Conservation (phyloP, 768 basidiomycete genomes). For the Neoboletus brunneissimus region DNA sequence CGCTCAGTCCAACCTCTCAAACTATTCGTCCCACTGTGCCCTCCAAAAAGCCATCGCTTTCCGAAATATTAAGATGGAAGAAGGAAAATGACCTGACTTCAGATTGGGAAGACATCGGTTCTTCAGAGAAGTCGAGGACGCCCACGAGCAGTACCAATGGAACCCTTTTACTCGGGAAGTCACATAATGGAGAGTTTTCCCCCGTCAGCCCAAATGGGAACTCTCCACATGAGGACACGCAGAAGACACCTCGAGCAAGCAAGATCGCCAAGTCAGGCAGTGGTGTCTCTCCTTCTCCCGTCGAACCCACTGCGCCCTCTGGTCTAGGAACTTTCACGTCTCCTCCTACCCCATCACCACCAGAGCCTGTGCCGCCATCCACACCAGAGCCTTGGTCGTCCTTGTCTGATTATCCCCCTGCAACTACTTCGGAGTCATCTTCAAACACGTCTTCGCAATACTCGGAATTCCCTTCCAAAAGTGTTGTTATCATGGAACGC, state of each 20-base stretch:
- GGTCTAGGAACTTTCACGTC: constrained; percentile 31
- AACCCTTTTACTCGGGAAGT: constrained; percentile 27
- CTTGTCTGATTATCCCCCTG: constrained; percentile 64
- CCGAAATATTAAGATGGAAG: constrained; percentile 57
- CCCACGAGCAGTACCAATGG: constrained; percentile 47
- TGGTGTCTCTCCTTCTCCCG: constrained; percentile 17
- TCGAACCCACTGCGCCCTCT: constrained; percentile 18
- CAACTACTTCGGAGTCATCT: constrained; percentile 71
- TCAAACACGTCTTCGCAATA: constrained; percentile 71
- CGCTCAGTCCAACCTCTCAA: constrained; percentile 32
- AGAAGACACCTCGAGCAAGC: constrained; percentile 36
- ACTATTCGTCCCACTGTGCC: constrained; percentile 38
- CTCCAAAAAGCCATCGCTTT: constrained; percentile 62
- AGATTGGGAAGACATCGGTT: constrained; percentile 66
- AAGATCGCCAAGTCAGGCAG: constrained; percentile 32
- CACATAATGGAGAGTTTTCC: constrained; percentile 29
- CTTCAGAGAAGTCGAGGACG: constrained; percentile 42
- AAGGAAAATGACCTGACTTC: constrained; percentile 55
- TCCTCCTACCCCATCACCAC: constrained; percentile 44
- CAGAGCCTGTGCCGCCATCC: constrained; percentile 57
- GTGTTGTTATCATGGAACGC: constrained; percentile 58
- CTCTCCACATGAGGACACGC: constrained; percentile 27
- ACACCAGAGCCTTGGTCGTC: constrained; percentile 82
- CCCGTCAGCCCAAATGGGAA: constrained; percentile 29
- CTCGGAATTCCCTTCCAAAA: constrained; percentile 47